Percentiles rank a stretch among this genome's conserved stretches.
phyloP scores from a whole-genome alignment of 2,329 filamentous ascomycete genomes.

The Dactylellina cionopaga region DNA sequence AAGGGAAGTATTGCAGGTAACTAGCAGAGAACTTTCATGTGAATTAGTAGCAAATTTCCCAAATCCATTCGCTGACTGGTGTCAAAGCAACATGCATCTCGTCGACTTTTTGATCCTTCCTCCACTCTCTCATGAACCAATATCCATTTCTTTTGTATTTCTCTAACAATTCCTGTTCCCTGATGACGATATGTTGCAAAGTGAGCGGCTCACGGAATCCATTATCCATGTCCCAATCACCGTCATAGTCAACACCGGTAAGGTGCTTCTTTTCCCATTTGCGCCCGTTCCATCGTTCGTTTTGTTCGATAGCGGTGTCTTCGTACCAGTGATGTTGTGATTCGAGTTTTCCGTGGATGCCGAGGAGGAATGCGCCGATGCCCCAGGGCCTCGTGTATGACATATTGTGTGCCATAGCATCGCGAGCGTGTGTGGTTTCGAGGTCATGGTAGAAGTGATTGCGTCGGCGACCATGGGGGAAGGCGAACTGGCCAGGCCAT shows the following conservation, averaged over 20 bases:
- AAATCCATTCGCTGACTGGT: conserved; percentile 42
- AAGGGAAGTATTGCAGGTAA: neutral
- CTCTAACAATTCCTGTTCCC: conserved; percentile 20
- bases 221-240: conserved; percentile 48
- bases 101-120: conserved; percentile 11
- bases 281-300: conserved; percentile 45
- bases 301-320: conserved; percentile 22
- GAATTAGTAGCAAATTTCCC: conserved; percentile 43
- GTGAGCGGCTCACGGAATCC: conserved; percentile 32
- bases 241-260: conserved; percentile 29
- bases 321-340: conserved; percentile 40
- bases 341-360: conserved; percentile 37
- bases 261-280: neutral
- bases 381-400: conserved; percentile 10
- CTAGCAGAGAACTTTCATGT: neutral
- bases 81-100: conserved; percentile 32
- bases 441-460: neutral
- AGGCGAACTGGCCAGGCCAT: conserved; percentile 4
- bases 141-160: conserved; percentile 30
- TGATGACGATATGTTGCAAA: conserved; percentile 16
- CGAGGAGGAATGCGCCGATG: conserved; percentile 30
- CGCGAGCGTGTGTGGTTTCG: neutral
- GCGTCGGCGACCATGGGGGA: neutral
- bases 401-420: neutral
- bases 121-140: conserved; percentile 44